Evolutionary conservation across 805 yeast species (phyloP), one percentile per base, ranked within the genome.

Genomic region (Cyberlindnera galapagoensis): DNA sequence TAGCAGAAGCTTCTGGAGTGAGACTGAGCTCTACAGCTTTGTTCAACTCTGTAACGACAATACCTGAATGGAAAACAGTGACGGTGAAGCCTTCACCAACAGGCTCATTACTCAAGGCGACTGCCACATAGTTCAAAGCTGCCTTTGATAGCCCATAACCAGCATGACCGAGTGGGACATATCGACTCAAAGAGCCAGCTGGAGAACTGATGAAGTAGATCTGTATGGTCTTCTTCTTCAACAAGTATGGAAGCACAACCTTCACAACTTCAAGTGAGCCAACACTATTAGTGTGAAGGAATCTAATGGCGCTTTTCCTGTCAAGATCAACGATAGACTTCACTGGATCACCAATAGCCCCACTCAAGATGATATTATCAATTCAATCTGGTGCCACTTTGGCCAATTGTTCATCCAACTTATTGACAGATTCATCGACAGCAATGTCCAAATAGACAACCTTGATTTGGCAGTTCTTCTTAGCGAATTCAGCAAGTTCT

Each of bases 111-210:
- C 29, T 15, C 7, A 33, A 8, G 4, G 10, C n/a, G 14, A 12
- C 25, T 3, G 13, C 15, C 9, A n/a, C 9, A 41, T 44, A 52
- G 44, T 63, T 62, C 33, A 62, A 37, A 1, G 61, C 66, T 7
- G 65, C 60, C 42, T 63, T 62, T 4, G 64, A 55, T 22, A 43
- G 45, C 5, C 64, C 64, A 36, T 62, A 62, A 15, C 57, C 56
- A 14, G 52, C 39, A 13, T 34, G 26, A 9, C 42, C 39, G 11
- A 37, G 11, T 22, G 28, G 43, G 1, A 18, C 40, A 11, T 15
- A 18, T 4, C 16, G 11, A 9, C 37, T 38, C 14, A 52, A 38
- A 12, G 55, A 47, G 2, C 52, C 62, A 5, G 49, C 56, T 8
- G 26, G 12, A 11, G 53, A 42, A 10, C 63, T 46, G 7, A 56